Conservation (phyloP, 1,284 basidiomycete species). For the Ustilago bromivora region DNA sequence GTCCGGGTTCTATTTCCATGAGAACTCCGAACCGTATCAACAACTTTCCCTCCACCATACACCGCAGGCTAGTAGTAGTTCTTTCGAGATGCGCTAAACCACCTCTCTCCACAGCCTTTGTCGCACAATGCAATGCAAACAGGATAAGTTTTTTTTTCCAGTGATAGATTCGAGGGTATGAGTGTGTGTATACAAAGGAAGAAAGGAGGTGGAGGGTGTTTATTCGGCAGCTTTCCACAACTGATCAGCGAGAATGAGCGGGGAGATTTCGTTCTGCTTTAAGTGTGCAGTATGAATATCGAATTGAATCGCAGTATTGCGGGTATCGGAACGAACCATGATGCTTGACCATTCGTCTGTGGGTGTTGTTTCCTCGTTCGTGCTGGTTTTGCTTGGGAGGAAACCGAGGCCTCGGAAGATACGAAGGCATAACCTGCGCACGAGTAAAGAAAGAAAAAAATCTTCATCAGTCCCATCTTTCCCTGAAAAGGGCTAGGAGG, state of each 20-base stretch:
- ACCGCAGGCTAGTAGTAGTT: slow-evolving; percentile 63
- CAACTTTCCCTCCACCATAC: slow-evolving; percentile 72
- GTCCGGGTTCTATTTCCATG: slow-evolving; percentile 93
- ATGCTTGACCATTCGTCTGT: slow-evolving; percentile 44
- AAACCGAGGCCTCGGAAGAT: slow-evolving; percentile 59
- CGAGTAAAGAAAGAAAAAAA: background rate
- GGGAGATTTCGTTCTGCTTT: slow-evolving; percentile 34
- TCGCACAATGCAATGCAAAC: background rate
- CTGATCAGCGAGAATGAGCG: slow-evolving; percentile 50
- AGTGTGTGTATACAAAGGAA: background rate
- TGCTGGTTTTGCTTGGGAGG: slow-evolving; percentile 35
- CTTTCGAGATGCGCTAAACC: slow-evolving; percentile 71
- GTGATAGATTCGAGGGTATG: background rate
- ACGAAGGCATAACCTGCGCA: slow-evolving; percentile 42
- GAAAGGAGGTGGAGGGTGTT: background rate
- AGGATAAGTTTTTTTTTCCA: too few species aligned
- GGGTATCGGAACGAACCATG: slow-evolving; percentile 51
- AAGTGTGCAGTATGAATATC: slow-evolving; percentile 42
- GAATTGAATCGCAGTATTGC: slow-evolving; percentile 57
- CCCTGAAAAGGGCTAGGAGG: background rate
- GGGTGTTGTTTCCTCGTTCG: background rate
- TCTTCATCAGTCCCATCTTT: background rate
- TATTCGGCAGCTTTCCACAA: slow-evolving; percentile 59
- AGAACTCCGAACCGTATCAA: slow-evolving; percentile 83
- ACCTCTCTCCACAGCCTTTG: background rate